Evolutionary conservation across 1,284 basidiomycete species (phyloP), one percentile per base, ranked within the genome.

Genomic region (Puccinia triticina): DNA sequence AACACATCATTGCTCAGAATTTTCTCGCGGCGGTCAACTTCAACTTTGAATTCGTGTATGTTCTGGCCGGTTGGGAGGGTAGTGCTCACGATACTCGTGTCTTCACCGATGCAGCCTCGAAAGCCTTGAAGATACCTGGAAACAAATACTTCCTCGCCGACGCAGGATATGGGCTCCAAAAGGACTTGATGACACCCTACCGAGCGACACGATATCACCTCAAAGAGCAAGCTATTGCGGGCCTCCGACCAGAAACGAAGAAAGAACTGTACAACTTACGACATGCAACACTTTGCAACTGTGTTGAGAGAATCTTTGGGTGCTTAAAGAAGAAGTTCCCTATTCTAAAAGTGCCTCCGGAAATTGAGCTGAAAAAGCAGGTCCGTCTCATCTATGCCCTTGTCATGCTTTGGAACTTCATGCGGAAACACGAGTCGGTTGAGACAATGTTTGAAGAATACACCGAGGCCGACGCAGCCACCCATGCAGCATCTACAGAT

Each of bases 21-120:
- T 55, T 64, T 21, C 14, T 77, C 0, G 37, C 57, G 7, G 55
- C 40, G 0, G 53, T 59, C 7, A 64, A 64, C 21, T 77, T 77
- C n/a, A 32, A 77, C 12, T 46, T 77, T 34, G 10, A 46, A 40
- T 59, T 77, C 18, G 14, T 29, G 1, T 77, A 64, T 48, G 16
- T 77, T 2, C 18, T 57, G 26, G 74, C 57, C 16, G 74, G 74
- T 29, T 77, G 74, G 74, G 74, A 77, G 23, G 74, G 74, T 1
- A 77, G 55, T 61, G 37, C 72, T 18, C 72, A 74, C 34, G 29
- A 74, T 55, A 21, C 23, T 5, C 2, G 14, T 10, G 72, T 74
- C 2, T 21, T 74, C 0, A 14, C 10, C 11, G 40, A 50, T 55
- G 72, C 72, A 23, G n/a, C 53, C 26, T 8, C 23, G 2, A 57